Base-by-base conservation (phyloP, 164 flowering plant species). In the Berberis thunbergii region DNA sequence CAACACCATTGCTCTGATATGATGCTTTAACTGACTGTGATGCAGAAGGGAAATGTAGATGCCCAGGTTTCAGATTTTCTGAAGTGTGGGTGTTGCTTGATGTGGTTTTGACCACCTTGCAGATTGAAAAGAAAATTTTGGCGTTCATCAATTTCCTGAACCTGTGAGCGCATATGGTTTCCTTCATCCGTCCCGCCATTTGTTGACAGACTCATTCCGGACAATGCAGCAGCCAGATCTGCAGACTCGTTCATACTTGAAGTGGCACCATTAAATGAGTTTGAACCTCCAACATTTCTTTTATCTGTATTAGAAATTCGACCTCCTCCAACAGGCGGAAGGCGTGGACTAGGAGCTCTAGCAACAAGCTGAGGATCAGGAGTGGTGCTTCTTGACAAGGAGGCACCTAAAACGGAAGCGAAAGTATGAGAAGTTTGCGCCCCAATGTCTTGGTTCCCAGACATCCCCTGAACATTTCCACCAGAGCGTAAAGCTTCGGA, bases 321-420 rank as follows among this genome's bases (percentile, higher is more conserved):
- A 9, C 83, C 90, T 44, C 73, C 86, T 45, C 90, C 95, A 60
- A 77, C 84, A 41, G 85, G 73, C 39, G 92, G 88, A 77, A 88
- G 83, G 61, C 86, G 80, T 57, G 94, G 91, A 78, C 88, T 90
- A 64, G 91, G 86, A 71, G 83, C 80, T 64, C 87, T 80, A 49
- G 83, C 85, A 41, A 83, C 50, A 56, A 76, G 80, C 61, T 83
- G 94, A 64, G 90, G 86, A 61, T 90, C 97, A 61, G 92, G 94
- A 6, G 94, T 86, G 50, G 78, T 73, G 74, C 86, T 90, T 77
- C 94, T 79, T 43, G 97, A 82, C 73, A 83, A 76, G 50, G 96
- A 83, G 39, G 83, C 75, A 75, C 89, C 91, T 57, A 88, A 60
- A 63, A 90, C 83, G 69, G 97, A 77, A 56, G 87, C 87, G 81